Percentiles rank a stretch among this genome's conserved stretches.
These are phyloP conservation scores for Solanum dulcamara DNA, from an alignment of 257 asterid species.

Conservation along the genomic window DNA sequence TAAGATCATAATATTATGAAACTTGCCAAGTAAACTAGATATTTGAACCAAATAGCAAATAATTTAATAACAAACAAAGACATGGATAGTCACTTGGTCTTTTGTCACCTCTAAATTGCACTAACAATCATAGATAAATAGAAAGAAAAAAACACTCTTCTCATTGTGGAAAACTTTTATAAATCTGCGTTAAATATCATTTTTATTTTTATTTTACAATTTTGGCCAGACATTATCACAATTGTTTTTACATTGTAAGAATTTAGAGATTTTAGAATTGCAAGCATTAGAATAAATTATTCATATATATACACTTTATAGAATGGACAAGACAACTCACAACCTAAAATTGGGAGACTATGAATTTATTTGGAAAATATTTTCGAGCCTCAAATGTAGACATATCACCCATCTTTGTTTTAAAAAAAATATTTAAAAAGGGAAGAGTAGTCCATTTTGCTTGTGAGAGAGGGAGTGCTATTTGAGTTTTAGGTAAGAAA, in stretches of 20 bases:
- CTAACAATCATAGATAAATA: not conserved
- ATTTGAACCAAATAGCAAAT: not conserved
- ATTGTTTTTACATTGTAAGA: not conserved
- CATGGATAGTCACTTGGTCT: not conserved
- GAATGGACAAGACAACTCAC: not conserved
- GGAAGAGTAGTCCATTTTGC: not conserved
- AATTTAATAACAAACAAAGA: not conserved
- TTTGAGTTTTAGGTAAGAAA: not conserved
- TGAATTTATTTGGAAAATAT: not conserved
- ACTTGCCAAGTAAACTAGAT: no score
- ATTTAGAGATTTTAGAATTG: not conserved
- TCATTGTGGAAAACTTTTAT: not conserved
- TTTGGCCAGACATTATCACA: not conserved
- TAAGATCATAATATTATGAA: not conserved
- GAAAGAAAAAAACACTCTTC: no score
- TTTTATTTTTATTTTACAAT: not conserved
- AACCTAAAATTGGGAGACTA: not conserved
- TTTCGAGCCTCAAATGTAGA: not conserved
- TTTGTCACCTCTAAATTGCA: not conserved
- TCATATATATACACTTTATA: not conserved
- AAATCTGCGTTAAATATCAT: not conserved
- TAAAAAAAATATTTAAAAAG: not conserved
- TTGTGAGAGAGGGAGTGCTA: not conserved
- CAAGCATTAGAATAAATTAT: not conserved
- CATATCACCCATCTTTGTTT: not conserved